Evolutionary conservation across 352 stramenopile genomes (phyloP).

Genomic region (Globisporangium camurandrum): DNA sequence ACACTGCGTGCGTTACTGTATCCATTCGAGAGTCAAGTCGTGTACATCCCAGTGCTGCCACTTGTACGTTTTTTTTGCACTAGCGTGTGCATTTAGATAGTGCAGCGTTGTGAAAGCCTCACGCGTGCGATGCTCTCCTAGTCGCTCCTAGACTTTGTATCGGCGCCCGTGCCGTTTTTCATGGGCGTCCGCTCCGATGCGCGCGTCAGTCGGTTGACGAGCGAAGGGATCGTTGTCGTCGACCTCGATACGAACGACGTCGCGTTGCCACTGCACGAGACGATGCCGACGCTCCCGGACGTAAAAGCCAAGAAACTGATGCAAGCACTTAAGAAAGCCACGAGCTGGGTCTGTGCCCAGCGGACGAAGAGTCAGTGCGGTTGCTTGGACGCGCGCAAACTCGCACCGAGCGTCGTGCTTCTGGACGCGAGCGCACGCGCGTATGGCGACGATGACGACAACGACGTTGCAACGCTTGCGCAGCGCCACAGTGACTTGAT

Average conservation of each 20-base stretch:
- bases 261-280: conserved; percentile 26
- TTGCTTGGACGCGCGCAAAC: conserved; percentile 13
- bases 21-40: conserved; percentile 63
- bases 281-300: conserved; percentile 42
- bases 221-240: conserved; percentile 58
- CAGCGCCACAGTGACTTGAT: conserved; percentile 37
- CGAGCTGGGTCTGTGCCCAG: conserved; percentile 34
- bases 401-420: too few relatives aligned
- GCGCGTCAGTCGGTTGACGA: conserved; percentile 25
- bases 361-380: conserved; percentile 15
- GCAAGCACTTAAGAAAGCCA: conserved; percentile 38
- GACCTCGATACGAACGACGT: conserved; percentile 67
- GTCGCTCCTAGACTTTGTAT: conserved; percentile 64
- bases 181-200: conserved; percentile 54
- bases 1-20: conserved; percentile 52
- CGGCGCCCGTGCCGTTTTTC: conserved; percentile 68
- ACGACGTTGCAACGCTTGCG: conserved; percentile 17
- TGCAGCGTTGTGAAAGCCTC: neutral
- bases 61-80: conserved; percentile 19
- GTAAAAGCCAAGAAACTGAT: conserved; percentile 55
- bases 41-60: conserved; percentile 70
- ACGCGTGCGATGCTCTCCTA: too few relatives aligned
- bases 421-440: conserved; percentile 17
- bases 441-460: conserved; percentile 15
- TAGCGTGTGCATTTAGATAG: neutral